Percentiles rank a stretch among this genome's conserved stretches.
Evolutionary conservation across 495 filamentous ascomycete genomes (phyloP).

Genomic region (Saxophila tyrrhenica): DNA sequence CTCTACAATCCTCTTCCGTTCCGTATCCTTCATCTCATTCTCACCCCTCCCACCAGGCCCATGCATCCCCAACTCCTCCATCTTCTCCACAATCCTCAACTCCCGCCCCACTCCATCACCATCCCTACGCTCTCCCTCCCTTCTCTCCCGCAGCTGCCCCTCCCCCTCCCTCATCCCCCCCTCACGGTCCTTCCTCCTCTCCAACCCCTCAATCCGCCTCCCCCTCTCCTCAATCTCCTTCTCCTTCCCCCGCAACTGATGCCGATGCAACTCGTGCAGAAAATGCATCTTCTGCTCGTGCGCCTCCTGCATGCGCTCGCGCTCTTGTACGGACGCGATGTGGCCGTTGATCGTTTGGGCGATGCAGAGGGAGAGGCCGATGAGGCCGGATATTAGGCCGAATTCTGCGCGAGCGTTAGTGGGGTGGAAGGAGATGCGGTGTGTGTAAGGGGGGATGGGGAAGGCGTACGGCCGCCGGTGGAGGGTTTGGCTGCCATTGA

Average conservation of each 20-base stretch:
- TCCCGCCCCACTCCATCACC: not conserved
- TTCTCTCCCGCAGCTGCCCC: not conserved
- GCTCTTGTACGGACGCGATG: not conserved
- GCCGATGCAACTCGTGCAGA: conserved; percentile 5
- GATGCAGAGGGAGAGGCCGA: conserved; percentile 1
- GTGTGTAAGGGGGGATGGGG: too few relatives aligned
- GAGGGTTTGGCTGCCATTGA: not conserved
- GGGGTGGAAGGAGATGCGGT: not conserved
- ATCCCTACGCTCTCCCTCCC: not conserved
- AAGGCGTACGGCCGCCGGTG: not conserved
- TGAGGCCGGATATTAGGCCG: not conserved
- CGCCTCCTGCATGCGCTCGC: conserved; percentile 2
- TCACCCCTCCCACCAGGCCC: not conserved
- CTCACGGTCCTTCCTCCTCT: not conserved
- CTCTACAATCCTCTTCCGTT: not conserved
- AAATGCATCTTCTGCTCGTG: conserved; percentile 6
- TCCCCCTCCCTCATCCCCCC: not conserved
- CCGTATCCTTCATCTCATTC: not conserved
- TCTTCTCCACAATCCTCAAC: not conserved
- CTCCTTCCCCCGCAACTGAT: not conserved
- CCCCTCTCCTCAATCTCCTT: not conserved
- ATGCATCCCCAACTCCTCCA: not conserved
- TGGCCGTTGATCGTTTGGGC: not conserved
- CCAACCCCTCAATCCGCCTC: not conserved
- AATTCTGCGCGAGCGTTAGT: not conserved